Evolutionary conservation across 345 rosid genomes (phyloP), one percentile per base, ranked within the genome.

Genomic region (Leavenworthia alabamica): DNA sequence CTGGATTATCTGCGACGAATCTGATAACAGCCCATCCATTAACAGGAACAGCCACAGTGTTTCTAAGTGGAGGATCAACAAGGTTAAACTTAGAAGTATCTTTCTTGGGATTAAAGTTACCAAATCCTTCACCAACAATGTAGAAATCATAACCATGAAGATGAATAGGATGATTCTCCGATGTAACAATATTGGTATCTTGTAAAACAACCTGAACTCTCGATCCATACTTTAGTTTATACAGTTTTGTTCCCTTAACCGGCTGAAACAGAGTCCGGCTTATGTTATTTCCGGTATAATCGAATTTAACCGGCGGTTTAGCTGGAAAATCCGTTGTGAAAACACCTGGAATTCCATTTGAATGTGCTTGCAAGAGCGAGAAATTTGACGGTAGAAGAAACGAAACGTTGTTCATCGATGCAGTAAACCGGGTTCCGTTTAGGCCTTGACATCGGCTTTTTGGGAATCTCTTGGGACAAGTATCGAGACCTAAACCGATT

Each of bases 1-100:
- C 99, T 37, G 97, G 99, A 75, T 93, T 93, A 59, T 93, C 96
- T 0, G 97, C 96, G 1, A 93, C 89, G 62, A 93, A 89, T 81
- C 99, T 69, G 32, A 89, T 85, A 54, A 89, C 99, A 1, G 96
- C 77, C 99, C 99, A 93, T 28, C 99, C 97, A 50, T 79, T 83
- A 4, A 60, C 75, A 4, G 96, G 88, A 29, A 93, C 92, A 14
- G 78, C 83, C 31, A 73, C 90, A 1, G 99, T 93, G 75, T 93
- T 93, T 67, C 97, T 80, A 43, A 81, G 72, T 1, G 99, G 99
- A 7, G 99, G 99, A 75, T 93, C 97, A 8, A 79, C 80, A 3
- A 93, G 85, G 42, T 93, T 93, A 68, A 89, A 89, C 70, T 89
- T 93, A 0, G 83, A 67, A 9, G 77, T 26, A 67, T 93, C 92